A percentile compares a stretch with the other conserved stretches of the same genome.
phyloP scores from a whole-genome alignment of 2,329 filamentous ascomycete species.

The Aureobasidium sp. region DNA sequence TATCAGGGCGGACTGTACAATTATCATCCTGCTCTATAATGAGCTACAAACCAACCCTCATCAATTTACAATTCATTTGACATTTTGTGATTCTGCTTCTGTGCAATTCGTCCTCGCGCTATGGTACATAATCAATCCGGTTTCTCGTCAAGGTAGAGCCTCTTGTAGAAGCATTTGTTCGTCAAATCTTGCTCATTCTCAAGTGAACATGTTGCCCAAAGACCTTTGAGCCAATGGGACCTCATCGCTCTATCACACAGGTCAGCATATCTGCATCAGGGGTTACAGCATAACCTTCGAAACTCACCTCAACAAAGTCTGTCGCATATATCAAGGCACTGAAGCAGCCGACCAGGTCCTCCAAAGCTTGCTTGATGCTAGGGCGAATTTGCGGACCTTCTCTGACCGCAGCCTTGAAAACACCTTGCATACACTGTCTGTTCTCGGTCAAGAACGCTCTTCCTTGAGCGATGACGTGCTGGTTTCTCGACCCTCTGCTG shows the following conservation, averaged over 20 bases:
- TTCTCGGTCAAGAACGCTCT: constrained; percentile 76
- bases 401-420: constrained; percentile 66
- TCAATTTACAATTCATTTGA: not conserved
- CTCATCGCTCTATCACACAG: not conserved
- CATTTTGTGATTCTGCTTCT: not conserved
- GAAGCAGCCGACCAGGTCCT: constrained; percentile 76
- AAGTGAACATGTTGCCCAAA: constrained; percentile 12
- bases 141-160: not conserved
- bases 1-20: not conserved
- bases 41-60: not conserved
- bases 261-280: not conserved
- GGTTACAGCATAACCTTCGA: not conserved
- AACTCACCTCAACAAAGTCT: constrained; percentile 74
- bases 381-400: constrained; percentile 40
- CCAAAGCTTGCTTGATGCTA: constrained; percentile 51
- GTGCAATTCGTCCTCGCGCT: not conserved
- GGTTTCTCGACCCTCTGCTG: constrained; percentile 73
- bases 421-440: constrained; percentile 73
- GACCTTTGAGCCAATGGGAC: not conserved
- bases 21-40: not conserved
- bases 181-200: not conserved
- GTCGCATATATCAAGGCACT: constrained; percentile 77
- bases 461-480: constrained; percentile 63
- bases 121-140: not conserved
- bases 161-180: not conserved